Percentiles rank a stretch among this genome's conserved stretches.
Evolutionary conservation across 192 early-diverging fungal species (phyloP).

Genomic region (Backusella liffmaniae): DNA sequence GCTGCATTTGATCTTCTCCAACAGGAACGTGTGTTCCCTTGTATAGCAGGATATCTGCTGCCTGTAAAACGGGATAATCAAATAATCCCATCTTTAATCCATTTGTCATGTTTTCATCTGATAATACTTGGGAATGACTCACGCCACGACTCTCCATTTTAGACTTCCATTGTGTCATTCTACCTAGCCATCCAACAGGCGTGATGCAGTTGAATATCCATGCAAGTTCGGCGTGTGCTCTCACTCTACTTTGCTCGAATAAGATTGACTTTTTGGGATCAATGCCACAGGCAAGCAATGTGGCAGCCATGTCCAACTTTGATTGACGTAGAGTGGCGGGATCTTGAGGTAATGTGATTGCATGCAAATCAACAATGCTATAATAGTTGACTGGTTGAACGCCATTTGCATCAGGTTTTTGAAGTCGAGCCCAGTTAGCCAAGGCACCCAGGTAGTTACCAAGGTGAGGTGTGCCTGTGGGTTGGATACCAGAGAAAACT

Average conservation of each 20-base stretch:
- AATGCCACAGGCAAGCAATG: conserved; percentile 83
- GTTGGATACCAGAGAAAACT: conserved; percentile 90
- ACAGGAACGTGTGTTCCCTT: conserved; percentile 86
- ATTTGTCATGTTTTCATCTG: conserved; percentile 39
- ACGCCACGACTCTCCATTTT: conserved; percentile 35
- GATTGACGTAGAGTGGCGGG: conserved; percentile 61
- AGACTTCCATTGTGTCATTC: conserved; percentile 97
- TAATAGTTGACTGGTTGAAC: conserved; percentile 52
- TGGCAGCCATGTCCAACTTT: conserved; percentile 71
- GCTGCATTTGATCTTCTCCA: conserved; percentile 92
- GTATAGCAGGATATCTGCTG: conserved; percentile 90
- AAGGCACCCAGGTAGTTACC: conserved; percentile 95
- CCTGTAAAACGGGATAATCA: conserved; percentile 89
- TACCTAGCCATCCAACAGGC: conserved; percentile 82
- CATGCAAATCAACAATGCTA: conserved; percentile 89
- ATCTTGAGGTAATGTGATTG: conserved; percentile 75
- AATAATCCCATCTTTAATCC: conserved; percentile 76
- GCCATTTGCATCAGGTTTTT: conserved; percentile 34
- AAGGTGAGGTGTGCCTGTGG: conserved; percentile 89
- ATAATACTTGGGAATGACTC: conserved; percentile 39
- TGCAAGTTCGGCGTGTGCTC: conserved; percentile 74
- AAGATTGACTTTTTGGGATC: conserved; percentile 68
- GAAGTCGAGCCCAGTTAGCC: conserved; percentile 80
- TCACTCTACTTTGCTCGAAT: conserved; percentile 83
- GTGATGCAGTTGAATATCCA: conserved; percentile 90